A percentile compares a stretch with the other conserved stretches of the same genome.
These are phyloP conservation scores for Boechera stricta DNA, from an alignment of 345 rosid species.

Conservation along the genomic window DNA sequence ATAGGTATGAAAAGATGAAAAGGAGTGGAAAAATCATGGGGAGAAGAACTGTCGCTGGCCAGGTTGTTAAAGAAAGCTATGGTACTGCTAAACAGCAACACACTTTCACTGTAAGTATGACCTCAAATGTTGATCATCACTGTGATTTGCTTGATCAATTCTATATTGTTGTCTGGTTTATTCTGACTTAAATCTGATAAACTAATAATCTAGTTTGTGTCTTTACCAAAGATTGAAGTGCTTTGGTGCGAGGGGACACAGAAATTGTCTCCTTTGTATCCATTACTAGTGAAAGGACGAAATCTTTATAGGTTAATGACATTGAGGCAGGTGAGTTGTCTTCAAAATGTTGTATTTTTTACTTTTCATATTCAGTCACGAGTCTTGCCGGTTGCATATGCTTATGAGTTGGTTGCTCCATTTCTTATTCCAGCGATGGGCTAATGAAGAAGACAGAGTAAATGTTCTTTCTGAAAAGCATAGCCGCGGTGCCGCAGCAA, in stretches of 20 bases:
- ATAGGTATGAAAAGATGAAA: slow-evolving; percentile 56
- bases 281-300: slow-evolving; percentile 70
- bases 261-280: slow-evolving; percentile 60
- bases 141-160: slow-evolving; percentile 6
- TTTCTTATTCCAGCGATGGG: slow-evolving; percentile 53
- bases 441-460: slow-evolving; percentile 56
- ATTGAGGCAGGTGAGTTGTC: slow-evolving; percentile 56
- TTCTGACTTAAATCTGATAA: slow-evolving; percentile 15
- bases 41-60: slow-evolving; percentile 66
- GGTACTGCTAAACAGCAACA: slow-evolving; percentile 80
- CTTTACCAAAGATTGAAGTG: slow-evolving; percentile 60
- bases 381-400: slow-evolving; percentile 17
- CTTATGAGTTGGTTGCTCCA: slow-evolving; percentile 14
- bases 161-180: slow-evolving; percentile 19
- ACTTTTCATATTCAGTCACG: neutral
- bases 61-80: slow-evolving; percentile 73
- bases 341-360: neutral
- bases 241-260: slow-evolving; percentile 65
- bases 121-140: neutral
- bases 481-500: slow-evolving; percentile 63
- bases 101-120: slow-evolving; percentile 64
- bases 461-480: slow-evolving; percentile 66
- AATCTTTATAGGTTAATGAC: slow-evolving; percentile 66
- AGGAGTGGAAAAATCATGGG: slow-evolving; percentile 54
- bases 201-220: slow-evolving; percentile 34